phyloP scores from a whole-genome alignment of 1,284 basidiomycete species.

The Irpex sp. region DNA sequence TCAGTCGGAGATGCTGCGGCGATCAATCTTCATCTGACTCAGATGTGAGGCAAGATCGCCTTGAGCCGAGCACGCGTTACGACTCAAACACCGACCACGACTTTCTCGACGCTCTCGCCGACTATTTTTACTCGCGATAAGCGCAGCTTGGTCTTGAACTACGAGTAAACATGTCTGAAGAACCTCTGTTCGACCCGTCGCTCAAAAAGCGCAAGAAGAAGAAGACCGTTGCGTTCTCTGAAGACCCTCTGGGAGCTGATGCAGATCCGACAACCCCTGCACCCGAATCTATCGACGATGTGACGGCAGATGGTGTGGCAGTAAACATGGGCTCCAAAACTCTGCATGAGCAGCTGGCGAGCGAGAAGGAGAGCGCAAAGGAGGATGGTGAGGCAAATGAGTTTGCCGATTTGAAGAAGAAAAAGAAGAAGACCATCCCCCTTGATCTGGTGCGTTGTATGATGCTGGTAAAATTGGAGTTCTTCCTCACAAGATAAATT shows the following conservation, averaged over 20 bases:
- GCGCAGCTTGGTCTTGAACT: slow-evolving; percentile 8
- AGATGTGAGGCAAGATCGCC: slow-evolving; percentile 9
- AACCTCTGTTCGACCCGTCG: slow-evolving; percentile 79
- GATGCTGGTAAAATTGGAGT: too few species aligned
- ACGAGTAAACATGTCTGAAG: slow-evolving; percentile 49
- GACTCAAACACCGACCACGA: neutral
- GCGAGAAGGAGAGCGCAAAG: slow-evolving; percentile 28
- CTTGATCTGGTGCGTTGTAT: slow-evolving; percentile 61
- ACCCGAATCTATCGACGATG: slow-evolving; percentile 63
- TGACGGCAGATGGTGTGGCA: slow-evolving; percentile 60
- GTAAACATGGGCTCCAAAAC: slow-evolving; percentile 74
- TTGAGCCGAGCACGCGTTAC: slow-evolving; percentile 29
- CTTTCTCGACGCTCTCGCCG: neutral
- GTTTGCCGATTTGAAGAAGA: slow-evolving; percentile 90
- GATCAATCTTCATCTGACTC: slow-evolving; percentile 14
- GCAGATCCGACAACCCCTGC: slow-evolving; percentile 77
- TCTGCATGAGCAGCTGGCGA: slow-evolving; percentile 71
- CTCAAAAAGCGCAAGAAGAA: slow-evolving; percentile 79
- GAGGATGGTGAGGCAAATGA: slow-evolving; percentile 41
- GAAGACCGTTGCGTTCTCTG: slow-evolving; percentile 79
- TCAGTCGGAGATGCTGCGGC: neutral
- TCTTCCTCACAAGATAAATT: too few species aligned
- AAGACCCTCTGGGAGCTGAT: slow-evolving; percentile 79
- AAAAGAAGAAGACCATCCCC: slow-evolving; percentile 89
- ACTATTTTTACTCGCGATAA: neutral